Percentiles rank a stretch among this genome's conserved stretches.
Evolutionary conservation across 768 basidiomycete species (phyloP).

Genomic region (Boletus edulis): DNA sequence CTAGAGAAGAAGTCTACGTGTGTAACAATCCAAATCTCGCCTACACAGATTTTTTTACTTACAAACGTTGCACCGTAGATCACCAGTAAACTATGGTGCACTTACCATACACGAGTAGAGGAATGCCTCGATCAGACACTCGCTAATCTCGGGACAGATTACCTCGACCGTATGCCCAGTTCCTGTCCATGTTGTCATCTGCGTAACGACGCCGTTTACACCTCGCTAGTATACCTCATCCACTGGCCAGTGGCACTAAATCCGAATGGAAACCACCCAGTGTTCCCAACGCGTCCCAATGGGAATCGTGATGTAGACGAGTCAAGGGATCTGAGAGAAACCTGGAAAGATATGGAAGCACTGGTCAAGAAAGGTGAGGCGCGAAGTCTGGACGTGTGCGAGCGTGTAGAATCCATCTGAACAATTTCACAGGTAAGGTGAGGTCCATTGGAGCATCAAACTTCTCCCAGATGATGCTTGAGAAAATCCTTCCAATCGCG

Average conservation of each 20-base stretch:
- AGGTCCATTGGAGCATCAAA: conserved; percentile 72
- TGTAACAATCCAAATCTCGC: conserved; percentile 20
- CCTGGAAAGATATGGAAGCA: conserved; percentile 85
- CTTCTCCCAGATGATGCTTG: conserved; percentile 64
- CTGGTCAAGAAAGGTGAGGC: conserved; percentile 57
- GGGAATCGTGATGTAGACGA: conserved; percentile 67
- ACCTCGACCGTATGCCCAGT: conserved; percentile 69
- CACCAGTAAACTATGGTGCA: conserved; percentile 70
- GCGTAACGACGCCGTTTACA: not conserved
- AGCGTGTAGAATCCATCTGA: conserved; percentile 1
- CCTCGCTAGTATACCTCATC: conserved; percentile 52
- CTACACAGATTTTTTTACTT: not conserved
- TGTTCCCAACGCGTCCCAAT: conserved; percentile 56
- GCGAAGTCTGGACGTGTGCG: not conserved
- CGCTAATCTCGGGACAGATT: conserved; percentile 76
- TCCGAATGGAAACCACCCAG: conserved; percentile 61
- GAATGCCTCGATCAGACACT: conserved; percentile 74
- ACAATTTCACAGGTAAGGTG: conserved; percentile 52
- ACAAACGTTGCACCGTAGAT: conserved; percentile 41
- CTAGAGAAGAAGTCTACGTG: conserved; percentile 69
- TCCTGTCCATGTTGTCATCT: not conserved
- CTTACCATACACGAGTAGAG: conserved; percentile 70
- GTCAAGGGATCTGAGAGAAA: conserved; percentile 64
- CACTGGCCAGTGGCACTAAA: conserved; percentile 84
- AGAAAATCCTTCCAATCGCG: conserved; percentile 65